Evolutionary conservation across 2,329 filamentous ascomycete species (phyloP), one percentile per base, ranked within the genome.

Genomic region (Simplicillium aogashimaense): DNA sequence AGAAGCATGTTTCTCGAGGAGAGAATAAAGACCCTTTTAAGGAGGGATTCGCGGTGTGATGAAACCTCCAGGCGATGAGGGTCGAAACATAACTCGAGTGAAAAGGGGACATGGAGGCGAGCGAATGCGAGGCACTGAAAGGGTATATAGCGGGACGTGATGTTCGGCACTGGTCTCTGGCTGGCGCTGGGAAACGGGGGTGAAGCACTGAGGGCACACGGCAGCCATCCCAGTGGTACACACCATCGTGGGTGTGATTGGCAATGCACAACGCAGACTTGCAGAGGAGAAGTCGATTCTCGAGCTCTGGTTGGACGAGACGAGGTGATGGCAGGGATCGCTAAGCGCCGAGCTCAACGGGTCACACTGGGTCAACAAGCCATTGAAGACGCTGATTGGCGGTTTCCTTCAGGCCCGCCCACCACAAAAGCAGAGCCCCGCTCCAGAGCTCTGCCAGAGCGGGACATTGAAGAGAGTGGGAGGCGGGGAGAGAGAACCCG

Each of bases 111-210:
- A 64, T 64, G 61, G 59, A 58, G 55, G 51, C 56, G 54, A 55
- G 55, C 58, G 54, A 51, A 56, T 43, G 57, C 58, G 60, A 62
- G 64, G 65, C 60, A 59, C 55, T 54, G 56, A 63, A 63, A 61
- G 61, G 64, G 71, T 74, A 74, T 74, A 73, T 74, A 73, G 70
- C 69, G 69, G 66, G 63, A 70, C 66, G 59, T 72, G 68, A 72
- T 59, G 62, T 59, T 59, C 55, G 55, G 53, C 53, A 57, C 54
- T 65, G 65, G 60, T 54, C 63, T 59, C 56, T 58, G 54, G 55
- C 60, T 60, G 63, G 60, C 58, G 58, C 63, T 59, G 57, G 41
- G 25, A 15, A 12, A 37, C 20, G 59, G 57, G 63, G 57, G 59
- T 54, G 59, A 53, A 55, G 56, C 51, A 59, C 59, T 63, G 52